These are phyloP conservation scores for Metschnikowia picachoensis DNA, from an alignment of 805 yeast species.

Conservation along the genomic window DNA sequence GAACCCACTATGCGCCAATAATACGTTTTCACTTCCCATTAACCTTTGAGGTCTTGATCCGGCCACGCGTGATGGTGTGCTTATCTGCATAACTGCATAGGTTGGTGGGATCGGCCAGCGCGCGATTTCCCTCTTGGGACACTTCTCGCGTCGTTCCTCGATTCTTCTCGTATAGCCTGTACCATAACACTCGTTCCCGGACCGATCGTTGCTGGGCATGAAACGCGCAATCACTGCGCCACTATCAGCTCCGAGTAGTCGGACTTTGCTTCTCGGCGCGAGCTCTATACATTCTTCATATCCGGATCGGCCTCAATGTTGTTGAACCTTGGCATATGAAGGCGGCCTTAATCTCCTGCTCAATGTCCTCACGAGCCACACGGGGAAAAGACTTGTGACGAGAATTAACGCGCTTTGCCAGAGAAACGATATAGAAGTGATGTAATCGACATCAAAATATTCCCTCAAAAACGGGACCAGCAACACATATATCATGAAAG, in stretches of 20 bases:
- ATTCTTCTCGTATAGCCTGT: neutral
- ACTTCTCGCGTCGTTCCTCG: neutral
- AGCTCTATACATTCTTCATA: neutral
- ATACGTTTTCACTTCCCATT: too few relatives aligned
- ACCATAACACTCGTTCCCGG: neutral
- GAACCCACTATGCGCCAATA: too few relatives aligned
- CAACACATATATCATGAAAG: conserved; percentile 61
- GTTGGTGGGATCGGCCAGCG: neutral
- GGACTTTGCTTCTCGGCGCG: neutral
- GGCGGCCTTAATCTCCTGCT: conserved; percentile 85
- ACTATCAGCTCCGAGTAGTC: neutral
- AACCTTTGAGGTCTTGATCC: neutral
- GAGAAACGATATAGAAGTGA: conserved; percentile 52
- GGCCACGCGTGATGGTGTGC: neutral
- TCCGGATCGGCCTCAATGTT: conserved; percentile 35
- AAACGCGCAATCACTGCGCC: neutral
- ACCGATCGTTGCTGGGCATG: neutral
- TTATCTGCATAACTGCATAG: neutral
- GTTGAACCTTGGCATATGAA: conserved; percentile 94
- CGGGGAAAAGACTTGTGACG: conserved; percentile 74
- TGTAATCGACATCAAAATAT: conserved; percentile 73
- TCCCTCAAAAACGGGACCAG: conserved; percentile 83
- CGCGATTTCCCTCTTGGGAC: neutral
- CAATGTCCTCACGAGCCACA: conserved; percentile 78
- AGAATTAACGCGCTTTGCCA: conserved; percentile 70